These are phyloP conservation scores for Alloteropsis semialata DNA, from an alignment of 176 grass and related monocot genomes.

Conservation along the genomic window DNA sequence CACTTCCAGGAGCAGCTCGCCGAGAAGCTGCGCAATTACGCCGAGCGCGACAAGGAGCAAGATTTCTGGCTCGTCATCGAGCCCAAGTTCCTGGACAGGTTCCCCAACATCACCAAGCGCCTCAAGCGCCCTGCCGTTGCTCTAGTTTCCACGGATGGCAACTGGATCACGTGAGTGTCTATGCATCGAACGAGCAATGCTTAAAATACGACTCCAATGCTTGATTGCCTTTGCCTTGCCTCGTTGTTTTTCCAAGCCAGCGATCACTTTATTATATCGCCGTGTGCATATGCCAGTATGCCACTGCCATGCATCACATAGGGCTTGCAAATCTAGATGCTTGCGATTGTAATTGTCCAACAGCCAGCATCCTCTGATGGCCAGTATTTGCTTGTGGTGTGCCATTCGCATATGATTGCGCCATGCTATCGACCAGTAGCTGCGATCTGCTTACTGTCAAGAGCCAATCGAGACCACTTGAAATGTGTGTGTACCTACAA, in stretches of 20 bases:
- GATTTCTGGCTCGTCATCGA: slow-evolving; percentile 96
- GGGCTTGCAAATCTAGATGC: not conserved
- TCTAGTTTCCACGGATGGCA: slow-evolving; percentile 77
- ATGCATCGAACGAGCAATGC: not conserved
- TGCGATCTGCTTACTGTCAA: not conserved
- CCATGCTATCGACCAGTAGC: not conserved
- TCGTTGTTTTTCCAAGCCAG: not conserved
- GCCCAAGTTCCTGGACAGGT: slow-evolving; percentile 87
- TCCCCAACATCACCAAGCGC: slow-evolving; percentile 70
- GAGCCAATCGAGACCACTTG: not conserved
- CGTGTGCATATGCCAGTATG: not conserved
- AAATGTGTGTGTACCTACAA: not conserved
- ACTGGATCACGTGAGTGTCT: slow-evolving; percentile 82
- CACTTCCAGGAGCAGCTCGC: slow-evolving; percentile 92
- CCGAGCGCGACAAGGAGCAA: slow-evolving; percentile 65
- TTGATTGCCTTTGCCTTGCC: not conserved
- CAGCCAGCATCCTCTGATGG: not conserved
- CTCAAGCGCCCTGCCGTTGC: slow-evolving; percentile 80
- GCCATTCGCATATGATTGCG: not conserved
- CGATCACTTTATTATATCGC: not conserved
- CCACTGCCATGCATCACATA: not conserved
- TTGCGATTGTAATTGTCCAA: not conserved
- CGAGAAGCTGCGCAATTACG: slow-evolving; percentile 60
- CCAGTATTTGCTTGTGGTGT: not conserved
- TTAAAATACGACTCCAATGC: not conserved